Percentiles rank a stretch among this genome's conserved stretches.
phyloP scores from a whole-genome alignment of 768 basidiomycete genomes.

The Collybiopsis luxurians region DNA sequence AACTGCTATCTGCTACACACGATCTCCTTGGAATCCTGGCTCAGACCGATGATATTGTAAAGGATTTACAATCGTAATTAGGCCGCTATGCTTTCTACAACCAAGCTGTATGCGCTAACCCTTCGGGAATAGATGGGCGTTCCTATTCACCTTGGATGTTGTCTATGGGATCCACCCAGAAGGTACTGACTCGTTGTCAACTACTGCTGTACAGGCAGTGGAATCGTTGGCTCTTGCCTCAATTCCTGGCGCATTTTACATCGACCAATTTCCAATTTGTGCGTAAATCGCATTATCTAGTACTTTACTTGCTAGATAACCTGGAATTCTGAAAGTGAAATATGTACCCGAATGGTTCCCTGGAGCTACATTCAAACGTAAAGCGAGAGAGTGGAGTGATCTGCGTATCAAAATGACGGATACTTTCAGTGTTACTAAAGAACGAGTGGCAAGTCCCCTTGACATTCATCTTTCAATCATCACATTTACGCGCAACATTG shows the following conservation, averaged over 20 bases:
- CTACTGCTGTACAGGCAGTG: background rate
- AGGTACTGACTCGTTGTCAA: too few species aligned
- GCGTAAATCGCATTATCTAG: constrained; percentile 3
- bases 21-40: constrained; percentile 1
- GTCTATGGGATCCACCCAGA: constrained; percentile 23
- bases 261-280: constrained; percentile 34
- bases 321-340: constrained; percentile 31
- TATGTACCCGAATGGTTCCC: constrained; percentile 46
- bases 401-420: constrained; percentile 28
- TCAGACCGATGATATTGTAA: background rate
- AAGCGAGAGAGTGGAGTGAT: constrained; percentile 32
- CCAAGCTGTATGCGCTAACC: too few species aligned
- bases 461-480: background rate
- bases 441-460: constrained; percentile 21
- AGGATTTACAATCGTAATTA: background rate
- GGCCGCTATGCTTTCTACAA: too few species aligned
- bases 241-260: constrained; percentile 24
- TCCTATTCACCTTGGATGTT: constrained; percentile 22
- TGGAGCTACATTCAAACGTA: constrained; percentile 43
- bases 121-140: too few species aligned
- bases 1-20: background rate
- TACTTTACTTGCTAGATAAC: too few species aligned
- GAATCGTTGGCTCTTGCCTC: constrained; percentile 7
- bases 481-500: background rate
- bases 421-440: constrained; percentile 24